Conservation (phyloP, 257 asterid genomes). For the Solanum bulbocastanum region DNA sequence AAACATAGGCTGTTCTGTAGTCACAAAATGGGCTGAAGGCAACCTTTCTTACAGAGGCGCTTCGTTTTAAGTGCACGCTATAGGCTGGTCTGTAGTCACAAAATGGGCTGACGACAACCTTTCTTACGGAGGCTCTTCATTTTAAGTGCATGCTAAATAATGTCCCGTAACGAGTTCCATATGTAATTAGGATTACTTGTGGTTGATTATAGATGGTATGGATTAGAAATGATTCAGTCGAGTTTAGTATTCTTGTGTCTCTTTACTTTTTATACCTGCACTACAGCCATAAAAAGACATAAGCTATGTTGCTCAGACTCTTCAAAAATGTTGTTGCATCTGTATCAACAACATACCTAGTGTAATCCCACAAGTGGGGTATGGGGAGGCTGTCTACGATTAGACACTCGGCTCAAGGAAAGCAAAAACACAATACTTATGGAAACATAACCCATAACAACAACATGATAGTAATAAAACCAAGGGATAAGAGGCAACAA, state of each 20-base stretch:
- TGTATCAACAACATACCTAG: background rate
- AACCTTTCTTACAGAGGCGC: background rate
- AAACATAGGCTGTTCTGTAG: background rate
- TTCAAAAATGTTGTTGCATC: background rate
- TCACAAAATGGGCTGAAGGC: background rate
- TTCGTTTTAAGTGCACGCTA: background rate
- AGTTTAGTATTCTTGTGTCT: background rate
- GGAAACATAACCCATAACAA: background rate
- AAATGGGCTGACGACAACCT: background rate
- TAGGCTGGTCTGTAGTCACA: background rate
- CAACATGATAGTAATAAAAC: background rate
- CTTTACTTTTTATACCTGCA: background rate
- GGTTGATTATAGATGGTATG: background rate
- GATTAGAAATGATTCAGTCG: background rate
- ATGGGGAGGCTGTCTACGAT: background rate
- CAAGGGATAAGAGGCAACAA: background rate
- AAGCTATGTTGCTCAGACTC: background rate
- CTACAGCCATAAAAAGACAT: background rate
- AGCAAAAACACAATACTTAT: background rate
- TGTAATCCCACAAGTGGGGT: background rate
- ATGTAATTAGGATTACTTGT: background rate
- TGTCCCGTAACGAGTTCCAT: background rate
- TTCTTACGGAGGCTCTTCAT: background rate
- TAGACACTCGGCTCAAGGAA: background rate
- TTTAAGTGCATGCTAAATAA: background rate